A percentile compares a stretch with the other conserved stretches of the same genome.
Conservation (phyloP, 306 rosid species). For the Clitoria ternatea region DNA sequence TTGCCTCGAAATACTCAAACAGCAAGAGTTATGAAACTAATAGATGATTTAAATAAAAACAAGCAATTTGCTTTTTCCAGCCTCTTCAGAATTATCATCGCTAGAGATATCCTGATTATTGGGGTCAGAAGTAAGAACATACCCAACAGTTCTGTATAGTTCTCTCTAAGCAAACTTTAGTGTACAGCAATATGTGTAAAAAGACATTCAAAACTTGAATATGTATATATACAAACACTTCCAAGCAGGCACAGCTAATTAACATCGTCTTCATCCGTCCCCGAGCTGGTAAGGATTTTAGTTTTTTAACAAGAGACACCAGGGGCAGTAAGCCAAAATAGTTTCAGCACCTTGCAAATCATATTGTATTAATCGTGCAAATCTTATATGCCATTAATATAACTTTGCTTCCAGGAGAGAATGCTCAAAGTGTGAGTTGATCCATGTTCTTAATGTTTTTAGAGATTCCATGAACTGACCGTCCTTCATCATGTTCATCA, state of each 20-base stretch:
- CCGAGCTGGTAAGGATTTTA: neutral
- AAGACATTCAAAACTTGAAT: neutral
- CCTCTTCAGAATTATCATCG: neutral
- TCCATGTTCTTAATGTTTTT: conserved; percentile 49
- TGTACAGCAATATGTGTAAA: neutral
- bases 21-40: neutral
- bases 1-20: neutral
- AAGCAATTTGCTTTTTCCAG: neutral
- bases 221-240: conserved; percentile 19
- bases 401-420: conserved; percentile 15
- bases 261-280: conserved; percentile 3
- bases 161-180: no score
- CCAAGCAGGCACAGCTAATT: conserved; percentile 12
- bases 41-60: neutral
- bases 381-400: neutral
- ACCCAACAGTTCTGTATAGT: no score
- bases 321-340: neutral
- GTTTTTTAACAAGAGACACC: neutral
- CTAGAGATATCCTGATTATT: neutral
- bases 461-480: conserved; percentile 50
- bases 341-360: neutral
- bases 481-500: conserved; percentile 68
- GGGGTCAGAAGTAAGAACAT: neutral
- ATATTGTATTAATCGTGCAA: neutral
- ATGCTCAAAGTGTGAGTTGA: conserved; percentile 55